Evolutionary conservation across 805 yeast genomes (phyloP).

Genomic region (Candida fluviatilis): DNA sequence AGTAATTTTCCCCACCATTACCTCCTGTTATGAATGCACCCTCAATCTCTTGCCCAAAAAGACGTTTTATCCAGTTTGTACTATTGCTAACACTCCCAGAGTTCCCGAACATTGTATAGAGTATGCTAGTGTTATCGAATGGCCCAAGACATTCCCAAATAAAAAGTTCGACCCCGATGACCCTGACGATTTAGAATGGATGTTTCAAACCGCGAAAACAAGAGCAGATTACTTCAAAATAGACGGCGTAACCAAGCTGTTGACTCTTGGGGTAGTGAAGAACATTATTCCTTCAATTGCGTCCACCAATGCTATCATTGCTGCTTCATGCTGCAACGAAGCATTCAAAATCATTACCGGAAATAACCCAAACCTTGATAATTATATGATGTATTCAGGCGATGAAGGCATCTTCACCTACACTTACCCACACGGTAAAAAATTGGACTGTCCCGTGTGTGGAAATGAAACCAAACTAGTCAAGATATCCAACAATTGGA

Average conservation of each 20-base stretch:
- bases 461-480: constrained; percentile 38
- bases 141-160: constrained; percentile 54
- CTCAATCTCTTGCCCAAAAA: constrained; percentile 64
- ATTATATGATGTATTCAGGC: constrained; percentile 87
- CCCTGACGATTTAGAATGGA: constrained; percentile 60
- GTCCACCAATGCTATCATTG: constrained; percentile 87
- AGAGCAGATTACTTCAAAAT: constrained; percentile 69
- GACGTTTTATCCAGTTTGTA: constrained; percentile 81
- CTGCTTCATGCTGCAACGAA: constrained; percentile 85
- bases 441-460: constrained; percentile 73
- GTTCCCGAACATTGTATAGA: constrained; percentile 92
- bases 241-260: constrained; percentile 65
- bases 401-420: constrained; percentile 73
- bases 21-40: constrained; percentile 93
- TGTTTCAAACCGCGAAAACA: constrained; percentile 48
- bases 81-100: constrained; percentile 92
- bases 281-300: constrained; percentile 93
- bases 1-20: constrained; percentile 76
- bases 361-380: constrained; percentile 60
- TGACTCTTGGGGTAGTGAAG: constrained; percentile 84
- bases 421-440: constrained; percentile 59
- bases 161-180: constrained; percentile 62
- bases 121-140: constrained; percentile 75
- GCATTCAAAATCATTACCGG: constrained; percentile 75
- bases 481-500: constrained; percentile 25